These are phyloP conservation scores for Bidens hawaiensis DNA, from an alignment of 140 eudicot species.

Conservation along the genomic window DNA sequence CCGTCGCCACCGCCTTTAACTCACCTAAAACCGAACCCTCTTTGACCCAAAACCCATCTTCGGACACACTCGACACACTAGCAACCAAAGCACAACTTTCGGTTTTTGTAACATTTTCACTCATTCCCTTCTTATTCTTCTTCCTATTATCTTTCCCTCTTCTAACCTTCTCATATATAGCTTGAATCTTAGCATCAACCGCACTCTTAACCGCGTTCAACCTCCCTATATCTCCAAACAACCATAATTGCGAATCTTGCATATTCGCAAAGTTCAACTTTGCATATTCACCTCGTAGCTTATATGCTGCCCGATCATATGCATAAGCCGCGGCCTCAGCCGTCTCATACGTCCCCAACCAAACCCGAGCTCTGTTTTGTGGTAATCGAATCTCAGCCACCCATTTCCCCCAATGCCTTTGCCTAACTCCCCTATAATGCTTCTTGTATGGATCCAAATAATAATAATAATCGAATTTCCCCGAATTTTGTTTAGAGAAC, in stretches of 20 bases:
- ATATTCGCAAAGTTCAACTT: slow-evolving; percentile 76
- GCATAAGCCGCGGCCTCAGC: slow-evolving; percentile 97
- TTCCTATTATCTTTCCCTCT: slow-evolving; percentile 39
- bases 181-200: slow-evolving; percentile 83
- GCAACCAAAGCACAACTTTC: slow-evolving; percentile 18
- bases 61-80: slow-evolving; percentile 54
- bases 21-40: slow-evolving; percentile 27
- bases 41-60: slow-evolving; percentile 55
- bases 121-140: slow-evolving; percentile 15
- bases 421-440: slow-evolving; percentile 93
- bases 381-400: slow-evolving; percentile 96
- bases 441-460: slow-evolving; percentile 30
- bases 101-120: slow-evolving; percentile 16
- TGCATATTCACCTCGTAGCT: slow-evolving; percentile 94
- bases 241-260: slow-evolving; percentile 53
- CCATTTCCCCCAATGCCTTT: slow-evolving; percentile 99
- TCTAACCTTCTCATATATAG: slow-evolving; percentile 71
- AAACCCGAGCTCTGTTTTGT: slow-evolving; percentile 81
- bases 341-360: slow-evolving; percentile 93
- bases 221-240: slow-evolving; percentile 53
- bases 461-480: background rate
- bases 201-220: slow-evolving; percentile 51
- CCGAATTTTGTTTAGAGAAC: slow-evolving; percentile 34
- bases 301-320: slow-evolving; percentile 90
- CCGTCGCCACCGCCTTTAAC: slow-evolving; percentile 11